Conservation (phyloP, 2,329 filamentous ascomycete genomes). For the Apiospora saccharicola region DNA sequence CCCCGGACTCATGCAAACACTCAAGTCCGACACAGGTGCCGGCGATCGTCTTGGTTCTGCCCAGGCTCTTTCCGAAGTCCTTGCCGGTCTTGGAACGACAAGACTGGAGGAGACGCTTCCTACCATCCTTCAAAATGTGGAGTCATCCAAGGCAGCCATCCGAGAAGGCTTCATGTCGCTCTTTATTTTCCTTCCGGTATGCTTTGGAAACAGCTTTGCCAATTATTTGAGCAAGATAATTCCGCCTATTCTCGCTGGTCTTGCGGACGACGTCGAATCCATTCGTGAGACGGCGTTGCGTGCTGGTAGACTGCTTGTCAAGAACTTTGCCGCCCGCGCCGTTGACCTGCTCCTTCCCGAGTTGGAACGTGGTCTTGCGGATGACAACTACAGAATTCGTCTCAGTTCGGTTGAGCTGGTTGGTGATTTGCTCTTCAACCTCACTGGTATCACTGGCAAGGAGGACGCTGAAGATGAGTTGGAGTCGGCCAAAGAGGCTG, state of each 20-base stretch:
- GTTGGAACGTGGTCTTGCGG: conserved; percentile 93
- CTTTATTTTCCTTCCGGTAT: conserved; percentile 98
- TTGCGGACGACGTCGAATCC: conserved; percentile 95
- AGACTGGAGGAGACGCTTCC: conserved; percentile 95
- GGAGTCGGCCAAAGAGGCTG: conserved; percentile 81
- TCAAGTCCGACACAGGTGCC: conserved; percentile 96
- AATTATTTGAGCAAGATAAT: conserved; percentile 96
- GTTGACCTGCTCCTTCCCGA: conserved; percentile 95
- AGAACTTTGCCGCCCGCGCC: conserved; percentile 95
- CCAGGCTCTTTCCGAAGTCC: conserved; percentile 93
- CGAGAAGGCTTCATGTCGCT: conserved; percentile 99
- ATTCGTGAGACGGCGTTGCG: conserved; percentile 97
- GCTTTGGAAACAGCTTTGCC: conserved; percentile 98
- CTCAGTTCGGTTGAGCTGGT: conserved; percentile 98
- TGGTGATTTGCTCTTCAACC: conserved; percentile 95
- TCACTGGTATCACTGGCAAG: conserved; percentile 89
- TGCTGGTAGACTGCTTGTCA: conserved; percentile 91
- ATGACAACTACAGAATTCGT: conserved; percentile 96
- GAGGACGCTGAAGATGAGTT: conserved; percentile 80
- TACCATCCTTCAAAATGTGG: conserved; percentile 94
- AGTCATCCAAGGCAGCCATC: conserved; percentile 87
- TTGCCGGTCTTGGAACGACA: conserved; percentile 90
- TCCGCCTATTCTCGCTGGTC: conserved; percentile 89
- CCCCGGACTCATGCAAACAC: conserved; percentile 94
- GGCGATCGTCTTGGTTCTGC: conserved; percentile 96